Conservation (phyloP, 192 early-diverging fungal species). For the Gaertneriomyces semiglobifer region DNA sequence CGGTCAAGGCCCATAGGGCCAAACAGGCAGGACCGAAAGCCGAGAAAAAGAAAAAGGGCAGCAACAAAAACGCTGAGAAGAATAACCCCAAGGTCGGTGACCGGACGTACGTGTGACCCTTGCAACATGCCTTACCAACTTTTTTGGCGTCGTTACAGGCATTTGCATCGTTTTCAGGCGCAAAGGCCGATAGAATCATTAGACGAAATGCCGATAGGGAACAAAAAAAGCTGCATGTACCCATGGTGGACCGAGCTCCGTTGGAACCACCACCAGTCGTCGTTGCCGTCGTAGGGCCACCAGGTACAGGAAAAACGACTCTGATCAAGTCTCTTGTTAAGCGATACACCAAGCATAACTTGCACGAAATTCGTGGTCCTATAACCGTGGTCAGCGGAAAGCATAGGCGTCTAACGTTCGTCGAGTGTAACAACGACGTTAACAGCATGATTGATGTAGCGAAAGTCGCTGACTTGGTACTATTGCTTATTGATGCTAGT, state of each 20-base stretch:
- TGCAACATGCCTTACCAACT: neutral
- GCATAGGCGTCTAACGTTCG: constrained; percentile 91
- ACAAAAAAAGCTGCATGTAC: constrained; percentile 93
- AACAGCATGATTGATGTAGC: constrained; percentile 97
- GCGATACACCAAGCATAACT: constrained; percentile 89
- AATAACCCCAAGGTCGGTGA: constrained; percentile 78
- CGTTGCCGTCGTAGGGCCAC: constrained; percentile 95
- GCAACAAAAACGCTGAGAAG: constrained; percentile 67
- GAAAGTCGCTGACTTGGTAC: constrained; percentile 93
- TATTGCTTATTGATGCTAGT: constrained; percentile 92
- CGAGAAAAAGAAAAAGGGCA: constrained; percentile 74
- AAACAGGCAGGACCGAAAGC: constrained; percentile 82
- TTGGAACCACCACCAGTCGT: constrained; percentile 87
- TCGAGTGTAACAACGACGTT: constrained; percentile 95
- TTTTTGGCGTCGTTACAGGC: constrained; percentile 25
- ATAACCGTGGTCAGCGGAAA: constrained; percentile 96
- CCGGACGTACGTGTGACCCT: neutral
- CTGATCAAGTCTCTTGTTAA: constrained; percentile 94
- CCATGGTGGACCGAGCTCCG: constrained; percentile 90
- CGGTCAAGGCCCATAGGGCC: constrained; percentile 73
- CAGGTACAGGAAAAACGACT: constrained; percentile 92
- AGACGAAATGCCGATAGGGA: constrained; percentile 77
- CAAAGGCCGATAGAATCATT: constrained; percentile 71
- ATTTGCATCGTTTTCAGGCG: constrained; percentile 43
- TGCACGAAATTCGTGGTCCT: constrained; percentile 89